phyloP scores from a whole-genome alignment of 257 asterid species.

The Nicotiana otophora region DNA sequence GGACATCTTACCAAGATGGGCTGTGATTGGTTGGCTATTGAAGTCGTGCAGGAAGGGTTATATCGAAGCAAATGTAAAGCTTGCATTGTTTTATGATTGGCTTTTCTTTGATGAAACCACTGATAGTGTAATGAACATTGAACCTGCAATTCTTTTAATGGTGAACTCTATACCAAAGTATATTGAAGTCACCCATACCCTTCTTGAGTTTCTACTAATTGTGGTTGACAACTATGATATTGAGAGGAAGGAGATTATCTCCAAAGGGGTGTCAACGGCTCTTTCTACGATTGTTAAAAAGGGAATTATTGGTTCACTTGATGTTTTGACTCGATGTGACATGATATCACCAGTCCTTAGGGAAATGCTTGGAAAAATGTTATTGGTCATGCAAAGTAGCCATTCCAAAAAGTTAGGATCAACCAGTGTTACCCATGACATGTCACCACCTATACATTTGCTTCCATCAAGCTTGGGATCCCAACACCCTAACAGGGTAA shows the following conservation, averaged over 20 bases:
- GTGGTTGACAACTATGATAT: conserved; percentile 22
- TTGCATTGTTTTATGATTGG: too few relatives aligned
- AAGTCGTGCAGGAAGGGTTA: too few relatives aligned
- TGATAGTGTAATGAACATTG: too few relatives aligned
- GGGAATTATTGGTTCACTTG: conserved; percentile 55
- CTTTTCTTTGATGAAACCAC: too few relatives aligned
- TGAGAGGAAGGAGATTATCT: conserved; percentile 56
- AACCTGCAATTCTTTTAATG: background rate
- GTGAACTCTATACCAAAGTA: background rate
- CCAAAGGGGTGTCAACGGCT: conserved; percentile 52
- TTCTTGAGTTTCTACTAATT: background rate
- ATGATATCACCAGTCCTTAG: too few relatives aligned
- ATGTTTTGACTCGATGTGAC: conserved; percentile 37
- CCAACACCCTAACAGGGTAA: conserved; percentile 1
- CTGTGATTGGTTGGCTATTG: too few relatives aligned
- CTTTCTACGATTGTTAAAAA: conserved; percentile 38
- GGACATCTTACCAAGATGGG: too few relatives aligned
- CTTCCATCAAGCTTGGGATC: background rate
- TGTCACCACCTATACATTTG: background rate
- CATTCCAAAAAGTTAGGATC: too few relatives aligned
- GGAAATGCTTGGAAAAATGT: too few relatives aligned
- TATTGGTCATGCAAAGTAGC: too few relatives aligned
- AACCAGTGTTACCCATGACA: too few relatives aligned
- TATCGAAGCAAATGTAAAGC: too few relatives aligned
- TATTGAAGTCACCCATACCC: background rate